These are phyloP conservation scores for Gossypium sturtianum DNA, from an alignment of 345 rosid species.

Conservation along the genomic window DNA sequence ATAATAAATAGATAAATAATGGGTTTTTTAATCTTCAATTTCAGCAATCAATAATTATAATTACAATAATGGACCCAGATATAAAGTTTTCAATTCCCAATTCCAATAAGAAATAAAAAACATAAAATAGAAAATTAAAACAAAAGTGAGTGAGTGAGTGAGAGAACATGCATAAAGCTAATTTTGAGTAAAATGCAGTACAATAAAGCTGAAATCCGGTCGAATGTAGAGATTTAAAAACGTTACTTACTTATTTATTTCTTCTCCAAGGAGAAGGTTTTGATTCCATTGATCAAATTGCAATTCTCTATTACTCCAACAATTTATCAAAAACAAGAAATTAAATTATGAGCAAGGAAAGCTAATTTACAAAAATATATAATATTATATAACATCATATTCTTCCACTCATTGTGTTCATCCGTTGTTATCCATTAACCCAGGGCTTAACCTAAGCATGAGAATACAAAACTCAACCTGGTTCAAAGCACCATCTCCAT, in stretches of 20 bases:
- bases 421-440: slow-evolving; percentile 31
- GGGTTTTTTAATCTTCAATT: too few relatives aligned
- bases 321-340: not conserved
- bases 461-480: slow-evolving; percentile 66
- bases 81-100: not conserved
- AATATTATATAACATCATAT: not conserved
- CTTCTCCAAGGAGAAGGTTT: not conserved
- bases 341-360: not conserved
- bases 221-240: not conserved
- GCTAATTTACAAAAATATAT: not conserved
- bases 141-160: not conserved
- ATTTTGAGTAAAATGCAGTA: not conserved
- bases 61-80: not conserved
- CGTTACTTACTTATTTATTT: not conserved
- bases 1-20: too few relatives aligned
- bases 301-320: not conserved
- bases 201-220: not conserved
- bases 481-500: slow-evolving; percentile 60
- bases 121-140: not conserved
- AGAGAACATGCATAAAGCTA: not conserved
- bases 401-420: slow-evolving; percentile 30
- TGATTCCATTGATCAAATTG: not conserved
- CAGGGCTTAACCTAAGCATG: slow-evolving; percentile 61
- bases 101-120: not conserved
- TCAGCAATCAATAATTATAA: not conserved